Conservation (phyloP, 1,284 basidiomycete genomes). For the Rugosomyces carneus region DNA sequence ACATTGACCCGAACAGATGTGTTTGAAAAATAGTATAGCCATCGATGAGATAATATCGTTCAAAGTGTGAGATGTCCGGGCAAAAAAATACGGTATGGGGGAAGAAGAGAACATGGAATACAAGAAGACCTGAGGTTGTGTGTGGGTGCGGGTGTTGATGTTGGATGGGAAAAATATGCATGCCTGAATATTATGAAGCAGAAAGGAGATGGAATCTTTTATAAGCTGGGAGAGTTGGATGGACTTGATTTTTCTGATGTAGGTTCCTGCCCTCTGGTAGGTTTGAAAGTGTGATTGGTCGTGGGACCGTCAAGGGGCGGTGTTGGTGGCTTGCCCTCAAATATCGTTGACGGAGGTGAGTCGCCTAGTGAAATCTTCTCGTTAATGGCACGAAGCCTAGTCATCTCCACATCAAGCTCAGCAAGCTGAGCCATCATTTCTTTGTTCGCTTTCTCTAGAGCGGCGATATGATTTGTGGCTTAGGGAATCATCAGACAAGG, state of each 20-base stretch:
- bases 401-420: slow-evolving; percentile 58
- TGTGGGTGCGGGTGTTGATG: slow-evolving; percentile 17
- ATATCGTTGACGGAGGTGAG: slow-evolving; percentile 45
- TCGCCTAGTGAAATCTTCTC: slow-evolving; percentile 69
- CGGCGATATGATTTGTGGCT: slow-evolving; percentile 72
- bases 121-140: slow-evolving; percentile 14
- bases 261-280: slow-evolving; percentile 48
- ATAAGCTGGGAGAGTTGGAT: slow-evolving; percentile 52
- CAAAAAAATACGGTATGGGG: slow-evolving; percentile 27
- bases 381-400: slow-evolving; percentile 62
- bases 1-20: slow-evolving; percentile 25
- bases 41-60: slow-evolving; percentile 23
- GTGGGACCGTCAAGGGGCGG: slow-evolving; percentile 49
- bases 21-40: slow-evolving; percentile 12
- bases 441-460: slow-evolving; percentile 63
- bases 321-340: slow-evolving; percentile 53
- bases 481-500: slow-evolving; percentile 12
- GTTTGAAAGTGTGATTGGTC: slow-evolving; percentile 42
- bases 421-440: slow-evolving; percentile 61
- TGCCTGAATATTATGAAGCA: slow-evolving; percentile 3
- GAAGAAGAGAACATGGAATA: slow-evolving; percentile 24
- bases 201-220: slow-evolving; percentile 24
- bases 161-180: slow-evolving; percentile 19
- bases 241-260: slow-evolving; percentile 59
- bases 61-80: slow-evolving; percentile 20